Conservation (phyloP, 192 early-diverging fungal genomes). For the Obelidium mucronatum region DNA sequence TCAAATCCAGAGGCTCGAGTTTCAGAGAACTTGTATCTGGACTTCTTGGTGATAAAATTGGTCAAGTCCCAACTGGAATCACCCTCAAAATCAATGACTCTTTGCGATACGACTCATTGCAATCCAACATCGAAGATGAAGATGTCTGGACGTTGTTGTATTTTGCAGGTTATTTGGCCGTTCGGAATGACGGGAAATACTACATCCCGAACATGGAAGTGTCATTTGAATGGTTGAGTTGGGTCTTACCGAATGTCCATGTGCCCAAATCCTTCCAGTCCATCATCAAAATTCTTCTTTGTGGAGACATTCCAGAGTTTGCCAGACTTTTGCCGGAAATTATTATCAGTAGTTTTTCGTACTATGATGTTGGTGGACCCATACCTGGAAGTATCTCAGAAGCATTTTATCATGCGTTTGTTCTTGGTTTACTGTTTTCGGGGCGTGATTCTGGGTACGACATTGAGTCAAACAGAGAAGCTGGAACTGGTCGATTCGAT, state of each 20-base stretch:
- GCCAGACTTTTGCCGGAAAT: background rate
- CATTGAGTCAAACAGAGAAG: conserved; percentile 12
- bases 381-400: background rate
- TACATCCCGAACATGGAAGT: conserved; percentile 8
- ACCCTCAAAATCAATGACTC: background rate
- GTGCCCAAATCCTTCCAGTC: background rate
- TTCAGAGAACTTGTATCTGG: background rate
- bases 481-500: conserved; percentile 3
- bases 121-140: background rate
- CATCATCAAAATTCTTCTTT: background rate
- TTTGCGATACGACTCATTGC: background rate
- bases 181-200: background rate
- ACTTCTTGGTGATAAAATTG: background rate
- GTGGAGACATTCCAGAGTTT: background rate
- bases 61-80: background rate
- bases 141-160: background rate
- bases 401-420: conserved; percentile 16
- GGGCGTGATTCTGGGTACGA: background rate
- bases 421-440: background rate
- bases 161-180: conserved; percentile 5
- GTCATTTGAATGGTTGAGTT: background rate
- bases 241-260: background rate
- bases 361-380: background rate
- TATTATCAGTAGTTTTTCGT: background rate
- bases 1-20: background rate